Evolutionary conservation across 2,329 filamentous ascomycete species (phyloP), one percentile per base, ranked within the genome.

Genomic region (Cytospora chrysosperma): DNA sequence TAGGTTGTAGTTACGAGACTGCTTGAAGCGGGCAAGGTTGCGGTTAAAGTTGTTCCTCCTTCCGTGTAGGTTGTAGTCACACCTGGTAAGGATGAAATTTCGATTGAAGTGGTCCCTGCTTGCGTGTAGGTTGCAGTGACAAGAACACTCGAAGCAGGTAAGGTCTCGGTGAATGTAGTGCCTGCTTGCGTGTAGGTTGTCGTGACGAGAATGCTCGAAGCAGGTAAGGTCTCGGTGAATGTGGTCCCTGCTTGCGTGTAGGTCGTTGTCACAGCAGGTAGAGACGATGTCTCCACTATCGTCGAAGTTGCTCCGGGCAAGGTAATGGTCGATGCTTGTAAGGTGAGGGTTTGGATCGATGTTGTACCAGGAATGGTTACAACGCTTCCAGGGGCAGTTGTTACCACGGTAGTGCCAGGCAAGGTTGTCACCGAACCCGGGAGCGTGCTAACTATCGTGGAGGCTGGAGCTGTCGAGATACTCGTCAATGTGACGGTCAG

Each of bases 401-500:
- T 67, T 2, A 65, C 53, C 26, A 66, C 62, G 4, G 69, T 61
- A 17, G 63, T 66, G 2, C 61, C 65, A 2, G 67, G 61, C 26
- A 67, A 37, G 1, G 68, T 67, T 13, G 67, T 71, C 2, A 70
- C 61, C 19, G 68, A 67, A 12, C 59, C 64, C 3, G 68, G 62
- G 19, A 68, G 55, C 5, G 65, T 67, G 8, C 24, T 30, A 12
- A 64, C 65, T 24, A 57, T 28, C 47, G 61, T 58, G 24, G 60
- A 49, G 12, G 32, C 60, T 13, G 59, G 53, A 40, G 37, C 59
- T 9, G 63, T 63, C 6, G 57, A 60, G 27, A 64, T 43, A 8
- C 61, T 70, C 21, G 70, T 66, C 26, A 68, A 60, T 10, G 70
- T 73, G n/a, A 69, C 63, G 17, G 70, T 70, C 24, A 61, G 21